These are phyloP conservation scores for Geranomyces michiganensis DNA, from an alignment of 192 early-diverging fungal species.

Conservation along the genomic window DNA sequence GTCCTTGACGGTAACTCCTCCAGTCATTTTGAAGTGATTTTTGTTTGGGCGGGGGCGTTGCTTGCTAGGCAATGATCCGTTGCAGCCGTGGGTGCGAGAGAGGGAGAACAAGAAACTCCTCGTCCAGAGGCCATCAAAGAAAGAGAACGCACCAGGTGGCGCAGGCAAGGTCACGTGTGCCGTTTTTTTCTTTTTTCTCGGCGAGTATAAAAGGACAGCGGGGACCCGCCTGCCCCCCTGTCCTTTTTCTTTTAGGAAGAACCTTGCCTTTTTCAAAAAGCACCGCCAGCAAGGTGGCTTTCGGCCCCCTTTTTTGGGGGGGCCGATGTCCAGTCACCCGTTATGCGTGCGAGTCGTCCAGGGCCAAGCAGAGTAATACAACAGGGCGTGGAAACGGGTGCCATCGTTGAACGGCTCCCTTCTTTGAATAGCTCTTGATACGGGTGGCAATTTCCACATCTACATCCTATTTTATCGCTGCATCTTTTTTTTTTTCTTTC, in stretches of 20 bases:
- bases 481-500: too few relatives aligned
- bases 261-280: slow-evolving; percentile 12
- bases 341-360: slow-evolving; percentile 17
- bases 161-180: too few relatives aligned
- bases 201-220: not conserved
- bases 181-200: not conserved
- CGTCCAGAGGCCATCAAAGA: too few relatives aligned
- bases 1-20: slow-evolving; percentile 94
- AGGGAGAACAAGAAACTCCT: too few relatives aligned
- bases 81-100: too few relatives aligned
- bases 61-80: too few relatives aligned
- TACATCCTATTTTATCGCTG: too few relatives aligned
- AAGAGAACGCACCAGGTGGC: too few relatives aligned
- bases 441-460: slow-evolving; percentile 11
- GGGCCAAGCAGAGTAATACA: slow-evolving; percentile 9
- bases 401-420: slow-evolving; percentile 17
- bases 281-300: slow-evolving; percentile 22
- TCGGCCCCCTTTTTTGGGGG: not conserved
- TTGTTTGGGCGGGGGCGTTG: too few relatives aligned
- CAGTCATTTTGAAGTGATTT: not conserved
- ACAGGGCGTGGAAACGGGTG: slow-evolving; percentile 16
- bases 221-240: not conserved
- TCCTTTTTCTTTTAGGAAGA: slow-evolving; percentile 1
- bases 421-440: slow-evolving; percentile 18
- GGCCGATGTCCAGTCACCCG: not conserved